A percentile compares a stretch with the other conserved stretches of the same genome.
Conservation (phyloP, 768 basidiomycete genomes). For the Auriscalpium orientale region DNA sequence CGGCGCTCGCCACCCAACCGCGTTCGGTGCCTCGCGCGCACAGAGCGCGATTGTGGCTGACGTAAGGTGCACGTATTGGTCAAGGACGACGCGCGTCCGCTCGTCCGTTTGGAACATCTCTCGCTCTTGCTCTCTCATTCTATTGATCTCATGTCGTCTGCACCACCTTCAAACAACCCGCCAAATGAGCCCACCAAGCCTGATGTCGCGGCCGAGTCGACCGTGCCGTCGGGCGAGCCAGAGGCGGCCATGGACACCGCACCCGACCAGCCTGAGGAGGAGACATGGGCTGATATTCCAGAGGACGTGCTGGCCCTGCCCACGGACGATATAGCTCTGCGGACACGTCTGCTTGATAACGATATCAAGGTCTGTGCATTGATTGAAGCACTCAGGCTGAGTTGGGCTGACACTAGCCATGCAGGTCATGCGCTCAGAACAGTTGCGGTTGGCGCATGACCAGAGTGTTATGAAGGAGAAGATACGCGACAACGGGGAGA, state of each 20-base stretch:
- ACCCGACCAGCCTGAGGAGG: conserved; percentile 62
- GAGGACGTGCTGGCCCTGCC: conserved; percentile 71
- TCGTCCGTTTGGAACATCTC: neutral
- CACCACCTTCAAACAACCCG: conserved; percentile 38
- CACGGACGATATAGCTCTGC: conserved; percentile 83
- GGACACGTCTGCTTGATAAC: conserved; percentile 91
- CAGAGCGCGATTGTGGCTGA: neutral
- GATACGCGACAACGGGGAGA: conserved; percentile 95
- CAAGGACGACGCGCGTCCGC: neutral
- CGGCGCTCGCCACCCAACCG: no score
- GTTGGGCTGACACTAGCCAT: neutral
- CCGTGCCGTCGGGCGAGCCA: conserved; percentile 23
- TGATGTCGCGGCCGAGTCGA: conserved; percentile 29
- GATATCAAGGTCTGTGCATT: conserved; percentile 72
- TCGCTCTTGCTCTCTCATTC: neutral
- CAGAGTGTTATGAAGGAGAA: conserved; percentile 97
- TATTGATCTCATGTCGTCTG: conserved; percentile 42
- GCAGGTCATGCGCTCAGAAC: conserved; percentile 98
- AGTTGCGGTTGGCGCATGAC: conserved; percentile 84
- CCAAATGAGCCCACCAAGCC: conserved; percentile 29
- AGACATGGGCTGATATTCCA: conserved; percentile 89
- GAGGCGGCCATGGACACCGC: conserved; percentile 62
- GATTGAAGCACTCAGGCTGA: no score
- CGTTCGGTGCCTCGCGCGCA: no score
- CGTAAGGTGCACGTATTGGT: neutral